Evolutionary conservation across 768 basidiomycete species (phyloP), one percentile per base, ranked within the genome.

Genomic region (Tubosaeta sp.): DNA sequence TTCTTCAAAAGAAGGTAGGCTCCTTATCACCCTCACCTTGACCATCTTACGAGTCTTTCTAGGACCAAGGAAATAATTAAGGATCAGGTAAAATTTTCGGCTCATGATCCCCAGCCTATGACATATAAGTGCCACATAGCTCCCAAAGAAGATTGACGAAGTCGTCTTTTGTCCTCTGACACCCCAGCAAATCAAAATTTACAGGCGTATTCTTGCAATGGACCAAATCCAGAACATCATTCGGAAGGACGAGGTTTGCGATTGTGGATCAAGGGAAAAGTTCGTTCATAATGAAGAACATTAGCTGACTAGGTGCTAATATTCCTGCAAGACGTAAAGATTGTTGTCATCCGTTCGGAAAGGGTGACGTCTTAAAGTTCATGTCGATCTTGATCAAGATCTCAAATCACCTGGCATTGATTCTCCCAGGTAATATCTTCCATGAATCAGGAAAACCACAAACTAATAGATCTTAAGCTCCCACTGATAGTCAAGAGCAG

Each of bases 121-220:
- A 46, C 17, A 33, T 17, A 53, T 16, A 25, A 47, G 27, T 12
- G 6, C 56, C 43, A 13, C 35, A 3, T 60, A 95, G 87, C 76
- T 98, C 3, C 95, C 95, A 1, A 76, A 77, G 55, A 99, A 99
- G 73, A 79, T 79, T 0, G 95, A 99, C 59, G 76, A 92, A 62
- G 88, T 97, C 13, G 91, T 97, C 6, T 95, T 97, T 62, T 99
- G 95, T 62, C 95, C 93, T 14, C 71, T 98, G 45, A 88, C 88
- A 0, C 52, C 72, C 0, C 75, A 71, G 33, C 95, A 97, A 69
- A 79, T 83, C 27, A 63, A 67, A 14, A 88, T 85, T 1, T 95
- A 97, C 67, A 86, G 82, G 58, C 76, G 78, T 6, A 75, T 95
- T 32, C 71, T 95, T 22, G 68, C 68, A n/a, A 81, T 79, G 59